Evolutionary conservation across 1,284 basidiomycete species (phyloP).

Genomic region (Gomphus bonarii): DNA sequence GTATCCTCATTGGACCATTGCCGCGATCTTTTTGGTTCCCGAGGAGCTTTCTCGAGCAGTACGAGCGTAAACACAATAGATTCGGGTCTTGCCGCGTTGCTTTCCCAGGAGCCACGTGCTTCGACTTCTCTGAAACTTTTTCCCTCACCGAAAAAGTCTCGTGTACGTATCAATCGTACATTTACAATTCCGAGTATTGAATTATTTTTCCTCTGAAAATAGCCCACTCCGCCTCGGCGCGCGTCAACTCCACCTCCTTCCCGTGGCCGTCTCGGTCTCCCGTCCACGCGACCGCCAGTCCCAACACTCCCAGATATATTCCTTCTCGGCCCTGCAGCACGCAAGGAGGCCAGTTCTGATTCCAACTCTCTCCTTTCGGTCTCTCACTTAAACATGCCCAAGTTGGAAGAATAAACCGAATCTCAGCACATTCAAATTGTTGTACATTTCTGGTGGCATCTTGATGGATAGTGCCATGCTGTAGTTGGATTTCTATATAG

Average conservation of each 20-base stretch:
- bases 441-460: neutral
- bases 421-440: no score
- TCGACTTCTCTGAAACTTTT: constrained; percentile 3
- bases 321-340: constrained; percentile 1
- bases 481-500: neutral
- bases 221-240: neutral
- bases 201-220: neutral
- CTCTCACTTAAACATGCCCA: neutral
- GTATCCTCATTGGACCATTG: constrained; percentile 6
- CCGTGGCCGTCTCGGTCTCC: neutral
- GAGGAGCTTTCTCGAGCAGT: constrained; percentile 1
- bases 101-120: neutral
- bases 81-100: neutral
- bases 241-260: constrained; percentile 2
- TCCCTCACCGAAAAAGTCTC: constrained; percentile 3
- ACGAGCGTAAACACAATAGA: constrained; percentile 7
- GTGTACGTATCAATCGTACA: neutral
- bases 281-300: neutral
- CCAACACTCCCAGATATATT: neutral
- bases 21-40: neutral
- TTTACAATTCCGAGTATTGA: neutral
- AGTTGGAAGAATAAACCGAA: neutral
- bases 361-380: neutral
- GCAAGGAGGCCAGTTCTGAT: neutral
- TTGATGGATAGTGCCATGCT: neutral